Conservation (phyloP, 2,329 filamentous ascomycete genomes). For the Beauveria asiatica region DNA sequence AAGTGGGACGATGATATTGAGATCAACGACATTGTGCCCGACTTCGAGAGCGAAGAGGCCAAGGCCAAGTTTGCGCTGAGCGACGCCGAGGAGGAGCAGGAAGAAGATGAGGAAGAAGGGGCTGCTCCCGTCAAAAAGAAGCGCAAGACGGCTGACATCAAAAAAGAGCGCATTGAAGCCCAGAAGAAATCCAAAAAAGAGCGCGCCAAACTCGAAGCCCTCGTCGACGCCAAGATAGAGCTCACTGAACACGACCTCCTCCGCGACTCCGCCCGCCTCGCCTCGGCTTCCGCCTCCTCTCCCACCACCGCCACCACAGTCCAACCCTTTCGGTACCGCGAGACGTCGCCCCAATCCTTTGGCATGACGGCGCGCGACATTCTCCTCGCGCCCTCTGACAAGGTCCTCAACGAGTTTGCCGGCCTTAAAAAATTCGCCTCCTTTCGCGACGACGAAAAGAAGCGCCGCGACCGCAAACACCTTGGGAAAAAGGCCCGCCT, state of each 20-base stretch:
- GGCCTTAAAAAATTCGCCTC: slow-evolving; percentile 91
- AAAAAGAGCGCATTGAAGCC: slow-evolving; percentile 47
- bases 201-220: slow-evolving; percentile 72
- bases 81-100: slow-evolving; percentile 30
- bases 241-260: slow-evolving; percentile 58
- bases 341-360: slow-evolving; percentile 83
- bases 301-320: background rate
- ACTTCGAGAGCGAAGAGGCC: slow-evolving; percentile 62
- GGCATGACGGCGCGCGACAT: slow-evolving; percentile 88
- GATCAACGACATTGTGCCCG: slow-evolving; percentile 83
- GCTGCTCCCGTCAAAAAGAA: slow-evolving; percentile 44
- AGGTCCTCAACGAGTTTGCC: slow-evolving; percentile 78
- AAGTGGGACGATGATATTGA: slow-evolving; percentile 96
- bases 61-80: slow-evolving; percentile 48
- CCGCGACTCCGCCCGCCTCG: slow-evolving; percentile 34
- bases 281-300: slow-evolving; percentile 13
- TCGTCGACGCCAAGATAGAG: slow-evolving; percentile 75
- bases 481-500: slow-evolving; percentile 89
- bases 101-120: slow-evolving; percentile 31
- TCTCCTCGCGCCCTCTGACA: slow-evolving; percentile 75
- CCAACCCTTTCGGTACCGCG: slow-evolving; percentile 74
- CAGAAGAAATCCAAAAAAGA: slow-evolving; percentile 73
- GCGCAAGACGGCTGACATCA: slow-evolving; percentile 52
- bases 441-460: slow-evolving; percentile 83
- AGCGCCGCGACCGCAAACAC: slow-evolving; percentile 77